A percentile compares a stretch with the other conserved stretches of the same genome.
These are phyloP conservation scores for Fraxinus dipetala DNA, from an alignment of 305 asterid genomes.

Conservation along the genomic window DNA sequence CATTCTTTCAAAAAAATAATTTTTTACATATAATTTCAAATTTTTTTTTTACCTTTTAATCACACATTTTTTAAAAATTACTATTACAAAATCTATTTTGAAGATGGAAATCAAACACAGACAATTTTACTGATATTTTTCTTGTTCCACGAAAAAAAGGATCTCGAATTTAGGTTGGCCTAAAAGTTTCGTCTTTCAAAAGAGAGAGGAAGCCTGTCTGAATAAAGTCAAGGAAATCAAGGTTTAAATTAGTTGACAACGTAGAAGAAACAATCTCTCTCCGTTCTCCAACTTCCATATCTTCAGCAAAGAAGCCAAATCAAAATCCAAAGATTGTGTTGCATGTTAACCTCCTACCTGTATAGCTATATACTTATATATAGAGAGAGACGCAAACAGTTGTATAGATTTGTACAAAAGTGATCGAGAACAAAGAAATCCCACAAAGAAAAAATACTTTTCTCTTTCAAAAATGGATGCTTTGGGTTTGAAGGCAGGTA, in stretches of 20 bases:
- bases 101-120: too few relatives aligned
- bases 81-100: too few relatives aligned
- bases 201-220: neutral
- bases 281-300: slow-evolving; percentile 1
- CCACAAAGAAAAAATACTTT: neutral
- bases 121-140: slow-evolving; percentile 6
- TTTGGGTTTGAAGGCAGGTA: slow-evolving; percentile 65
- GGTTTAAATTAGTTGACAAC: slow-evolving; percentile 5
- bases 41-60: too few relatives aligned
- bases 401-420: neutral
- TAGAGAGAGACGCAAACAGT: neutral
- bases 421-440: neutral
- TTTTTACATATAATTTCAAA: too few relatives aligned
- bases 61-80: too few relatives aligned
- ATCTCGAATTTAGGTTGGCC: slow-evolving; percentile 1
- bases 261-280: neutral
- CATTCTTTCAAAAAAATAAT: too few relatives aligned
- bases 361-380: neutral
- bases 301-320: neutral
- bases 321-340: slow-evolving; percentile 34
- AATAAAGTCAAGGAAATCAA: slow-evolving; percentile 20
- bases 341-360: slow-evolving; percentile 25
- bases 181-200: neutral
- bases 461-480: slow-evolving; percentile 49
- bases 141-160: slow-evolving; percentile 29